phyloP scores from a whole-genome alignment of 2,329 filamentous ascomycete species.

The Tolypocladium album region DNA sequence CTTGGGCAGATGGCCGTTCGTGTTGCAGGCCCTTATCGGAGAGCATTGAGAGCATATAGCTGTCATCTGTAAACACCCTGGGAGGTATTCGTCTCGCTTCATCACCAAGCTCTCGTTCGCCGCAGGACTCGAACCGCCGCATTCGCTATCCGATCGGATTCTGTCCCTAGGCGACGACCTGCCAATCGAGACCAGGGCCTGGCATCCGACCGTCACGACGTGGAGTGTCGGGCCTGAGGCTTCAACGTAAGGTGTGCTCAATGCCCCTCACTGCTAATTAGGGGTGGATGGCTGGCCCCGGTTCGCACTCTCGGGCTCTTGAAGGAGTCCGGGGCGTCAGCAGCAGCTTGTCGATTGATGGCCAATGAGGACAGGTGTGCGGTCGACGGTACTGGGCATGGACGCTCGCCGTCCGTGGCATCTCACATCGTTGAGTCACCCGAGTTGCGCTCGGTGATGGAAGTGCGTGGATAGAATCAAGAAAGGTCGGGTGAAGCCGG shows the following conservation, averaged over 20 bases:
- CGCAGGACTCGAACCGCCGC: too few species aligned
- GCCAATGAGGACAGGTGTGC: not conserved
- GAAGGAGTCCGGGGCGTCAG: not conserved
- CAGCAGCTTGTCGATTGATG: not conserved
- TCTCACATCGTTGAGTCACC: not conserved
- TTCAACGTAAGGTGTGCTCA: not conserved
- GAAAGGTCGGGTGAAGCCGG: too few species aligned
- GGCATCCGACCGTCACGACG: too few species aligned
- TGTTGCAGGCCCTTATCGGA: too few species aligned
- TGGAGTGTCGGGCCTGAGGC: not conserved
- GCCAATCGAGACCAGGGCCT: too few species aligned
- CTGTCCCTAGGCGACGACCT: too few species aligned
- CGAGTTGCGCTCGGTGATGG: not conserved
- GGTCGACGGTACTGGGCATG: not conserved
- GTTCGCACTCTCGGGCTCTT: conserved; percentile 3
- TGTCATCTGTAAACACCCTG: too few species aligned
- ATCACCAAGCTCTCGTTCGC: too few species aligned
- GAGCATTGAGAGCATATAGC: too few species aligned
- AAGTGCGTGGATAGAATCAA: not conserved
- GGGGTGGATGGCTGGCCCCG: not conserved
- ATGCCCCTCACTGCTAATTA: not conserved
- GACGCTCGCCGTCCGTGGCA: not conserved
- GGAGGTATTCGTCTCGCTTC: too few species aligned
- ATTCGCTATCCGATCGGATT: too few species aligned
- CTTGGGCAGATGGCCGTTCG: too few species aligned